These are phyloP conservation scores for Tripterygium wilfordii DNA, from an alignment of 177 flowering plant genomes.

Conservation along the genomic window DNA sequence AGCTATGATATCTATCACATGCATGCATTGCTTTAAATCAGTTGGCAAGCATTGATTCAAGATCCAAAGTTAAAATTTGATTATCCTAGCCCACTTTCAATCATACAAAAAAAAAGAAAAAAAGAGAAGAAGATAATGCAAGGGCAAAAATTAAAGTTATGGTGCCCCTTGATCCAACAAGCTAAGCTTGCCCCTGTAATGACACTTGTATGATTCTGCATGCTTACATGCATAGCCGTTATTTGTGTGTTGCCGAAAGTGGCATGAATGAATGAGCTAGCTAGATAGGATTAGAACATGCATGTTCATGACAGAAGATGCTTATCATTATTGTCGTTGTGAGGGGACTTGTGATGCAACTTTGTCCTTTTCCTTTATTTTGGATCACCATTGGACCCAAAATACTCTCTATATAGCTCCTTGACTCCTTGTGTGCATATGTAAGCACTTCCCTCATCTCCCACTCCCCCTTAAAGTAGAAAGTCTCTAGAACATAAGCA, in stretches of 20 bases:
- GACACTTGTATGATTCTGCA: conserved; percentile 12
- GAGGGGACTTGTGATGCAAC: no score
- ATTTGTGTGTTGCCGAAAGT: conserved; percentile 17
- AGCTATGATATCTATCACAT: no score
- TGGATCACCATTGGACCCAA: not conserved
- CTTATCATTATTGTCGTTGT: conserved; percentile 8
- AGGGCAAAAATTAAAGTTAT: no score
- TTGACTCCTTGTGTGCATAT: not conserved
- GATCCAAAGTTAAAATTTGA: no score
- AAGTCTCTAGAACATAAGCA: conserved; percentile 9
- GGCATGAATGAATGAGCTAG: not conserved
- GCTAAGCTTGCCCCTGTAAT: not conserved
- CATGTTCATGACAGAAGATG: not conserved
- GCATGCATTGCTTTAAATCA: no score
- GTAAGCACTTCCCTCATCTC: conserved; percentile 10
- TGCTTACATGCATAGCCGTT: no score
- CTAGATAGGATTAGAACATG: conserved; percentile 4
- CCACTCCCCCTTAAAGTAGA: conserved; percentile 21
- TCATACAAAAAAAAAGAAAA: not conserved
- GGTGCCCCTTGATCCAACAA: no score
- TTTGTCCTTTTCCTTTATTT: no score
- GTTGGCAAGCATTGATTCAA: no score
- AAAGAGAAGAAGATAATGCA: no score
- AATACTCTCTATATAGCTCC: not conserved
- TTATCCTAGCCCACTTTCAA: not conserved